A percentile compares a stretch with the other conserved stretches of the same genome.
Evolutionary conservation across 2,329 filamentous ascomycete genomes (phyloP).

Genomic region (Neospermospora avenae): DNA sequence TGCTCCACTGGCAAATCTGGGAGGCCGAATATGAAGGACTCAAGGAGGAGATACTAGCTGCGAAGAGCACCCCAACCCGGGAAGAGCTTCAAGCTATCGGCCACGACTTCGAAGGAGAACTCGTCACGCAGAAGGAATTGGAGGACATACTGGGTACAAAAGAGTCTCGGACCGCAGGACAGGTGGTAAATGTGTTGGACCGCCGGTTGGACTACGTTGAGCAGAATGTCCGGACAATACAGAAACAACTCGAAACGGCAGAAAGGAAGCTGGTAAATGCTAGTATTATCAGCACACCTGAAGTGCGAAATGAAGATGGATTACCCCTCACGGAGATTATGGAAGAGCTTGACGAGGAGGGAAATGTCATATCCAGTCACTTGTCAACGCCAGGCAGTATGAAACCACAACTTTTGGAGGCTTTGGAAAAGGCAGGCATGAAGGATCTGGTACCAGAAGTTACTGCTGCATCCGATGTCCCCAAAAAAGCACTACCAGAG

Average conservation of each 20-base stretch:
- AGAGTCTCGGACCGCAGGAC: constrained; percentile 51
- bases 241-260: constrained; percentile 62
- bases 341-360: constrained; percentile 88
- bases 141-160: constrained; percentile 42
- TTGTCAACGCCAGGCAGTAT: constrained; percentile 65
- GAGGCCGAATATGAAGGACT: constrained; percentile 89
- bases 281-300: constrained; percentile 56
- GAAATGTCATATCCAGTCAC: constrained; percentile 70
- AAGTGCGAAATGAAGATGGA: constrained; percentile 62
- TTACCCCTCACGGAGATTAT: constrained; percentile 85
- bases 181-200: constrained; percentile 65
- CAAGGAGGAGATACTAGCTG: constrained; percentile 70
- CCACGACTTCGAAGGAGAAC: constrained; percentile 48
- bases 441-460: constrained; percentile 41
- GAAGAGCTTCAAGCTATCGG: constrained; percentile 53
- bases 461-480: background rate
- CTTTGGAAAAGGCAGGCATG: constrained; percentile 74
- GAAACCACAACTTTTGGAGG: constrained; percentile 65
- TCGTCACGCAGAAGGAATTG: constrained; percentile 59
- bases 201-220: constrained; percentile 86
- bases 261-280: constrained; percentile 69
- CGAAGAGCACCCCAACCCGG: constrained; percentile 42
- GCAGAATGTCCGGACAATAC: constrained; percentile 71
- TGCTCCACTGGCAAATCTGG: constrained; percentile 87
- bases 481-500: background rate